Conservation (phyloP, 306 rosid genomes). For the Castanea crenata region DNA sequence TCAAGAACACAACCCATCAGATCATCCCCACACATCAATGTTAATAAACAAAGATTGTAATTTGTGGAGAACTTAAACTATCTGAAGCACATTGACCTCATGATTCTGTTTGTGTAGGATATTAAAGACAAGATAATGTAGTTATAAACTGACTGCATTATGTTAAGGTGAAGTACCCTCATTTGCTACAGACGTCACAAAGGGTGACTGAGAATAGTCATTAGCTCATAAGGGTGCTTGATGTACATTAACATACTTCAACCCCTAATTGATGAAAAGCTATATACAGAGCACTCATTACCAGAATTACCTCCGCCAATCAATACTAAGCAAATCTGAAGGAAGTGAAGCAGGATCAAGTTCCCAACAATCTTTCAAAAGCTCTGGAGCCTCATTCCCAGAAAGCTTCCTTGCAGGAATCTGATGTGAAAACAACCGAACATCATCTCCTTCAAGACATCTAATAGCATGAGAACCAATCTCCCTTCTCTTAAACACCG, state of each 20-base stretch:
- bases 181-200: background rate
- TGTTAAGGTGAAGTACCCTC: background rate
- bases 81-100: background rate
- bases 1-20: background rate
- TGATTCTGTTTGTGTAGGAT: background rate
- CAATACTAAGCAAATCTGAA: conserved; percentile 54
- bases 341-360: conserved; percentile 99
- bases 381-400: conserved; percentile 51
- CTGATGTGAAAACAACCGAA: conserved; percentile 72
- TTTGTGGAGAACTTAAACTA: no score
- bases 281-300: conserved; percentile 25
- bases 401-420: conserved; percentile 77
- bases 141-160: background rate
- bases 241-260: conserved; percentile 15
- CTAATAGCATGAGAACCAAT: conserved; percentile 65
- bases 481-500: conserved; percentile 77
- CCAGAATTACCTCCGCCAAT: conserved; percentile 26
- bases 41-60: no score
- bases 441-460: conserved; percentile 52
- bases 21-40: no score
- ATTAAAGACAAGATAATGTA: background rate
- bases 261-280: conserved; percentile 15
- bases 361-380: conserved; percentile 77
- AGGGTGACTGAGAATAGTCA: background rate
- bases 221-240: background rate